Percentiles rank a stretch among this genome's conserved stretches.
These are phyloP conservation scores for Baudoinia panamericana DNA, from an alignment of 495 filamentous ascomycete species.

Conservation along the genomic window DNA sequence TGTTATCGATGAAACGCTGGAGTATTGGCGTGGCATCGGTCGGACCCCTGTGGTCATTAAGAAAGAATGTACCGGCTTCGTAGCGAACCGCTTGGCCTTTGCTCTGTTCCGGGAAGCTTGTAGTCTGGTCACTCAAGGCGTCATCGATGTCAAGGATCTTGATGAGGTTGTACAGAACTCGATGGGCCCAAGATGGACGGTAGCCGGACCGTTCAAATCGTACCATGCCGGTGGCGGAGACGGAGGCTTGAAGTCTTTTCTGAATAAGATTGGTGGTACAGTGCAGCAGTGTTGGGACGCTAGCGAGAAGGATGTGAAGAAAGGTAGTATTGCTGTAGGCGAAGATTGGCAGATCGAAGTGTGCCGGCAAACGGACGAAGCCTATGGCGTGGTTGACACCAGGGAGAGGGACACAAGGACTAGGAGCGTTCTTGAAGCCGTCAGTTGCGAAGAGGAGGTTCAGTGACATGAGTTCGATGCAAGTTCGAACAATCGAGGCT, in stretches of 20 bases:
- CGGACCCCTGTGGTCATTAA: conserved; percentile 40
- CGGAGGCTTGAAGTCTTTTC: conserved; percentile 41
- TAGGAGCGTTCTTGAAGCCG: conserved; percentile 24
- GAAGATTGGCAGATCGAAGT: conserved; percentile 28
- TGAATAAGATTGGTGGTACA: conserved; percentile 44
- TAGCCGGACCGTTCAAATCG: conserved; percentile 46
- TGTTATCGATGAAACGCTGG: conserved; percentile 33
- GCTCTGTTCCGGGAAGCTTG: conserved; percentile 28
- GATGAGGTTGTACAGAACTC: conserved; percentile 35
- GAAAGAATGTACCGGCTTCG: conserved; percentile 36
- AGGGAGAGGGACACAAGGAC: conserved; percentile 23
- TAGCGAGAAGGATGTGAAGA: conserved; percentile 12
- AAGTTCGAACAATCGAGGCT: neutral
- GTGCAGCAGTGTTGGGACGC: conserved; percentile 44
- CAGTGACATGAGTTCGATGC: neutral
- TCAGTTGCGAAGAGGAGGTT: conserved; percentile 14
- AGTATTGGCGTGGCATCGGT: conserved; percentile 37
- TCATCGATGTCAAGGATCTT: conserved; percentile 24
- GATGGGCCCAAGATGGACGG: conserved; percentile 44
- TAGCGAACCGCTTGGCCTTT: conserved; percentile 30
- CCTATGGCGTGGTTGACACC: conserved; percentile 26
- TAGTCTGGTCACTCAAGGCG: conserved; percentile 24
- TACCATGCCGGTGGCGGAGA: conserved; percentile 48
- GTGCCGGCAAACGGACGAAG: conserved; percentile 22
- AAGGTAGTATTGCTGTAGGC: conserved; percentile 29